Evolutionary conservation across 768 basidiomycete genomes (phyloP), one percentile per base, ranked within the genome.

Genomic region (Pulveroboletus sp.): DNA sequence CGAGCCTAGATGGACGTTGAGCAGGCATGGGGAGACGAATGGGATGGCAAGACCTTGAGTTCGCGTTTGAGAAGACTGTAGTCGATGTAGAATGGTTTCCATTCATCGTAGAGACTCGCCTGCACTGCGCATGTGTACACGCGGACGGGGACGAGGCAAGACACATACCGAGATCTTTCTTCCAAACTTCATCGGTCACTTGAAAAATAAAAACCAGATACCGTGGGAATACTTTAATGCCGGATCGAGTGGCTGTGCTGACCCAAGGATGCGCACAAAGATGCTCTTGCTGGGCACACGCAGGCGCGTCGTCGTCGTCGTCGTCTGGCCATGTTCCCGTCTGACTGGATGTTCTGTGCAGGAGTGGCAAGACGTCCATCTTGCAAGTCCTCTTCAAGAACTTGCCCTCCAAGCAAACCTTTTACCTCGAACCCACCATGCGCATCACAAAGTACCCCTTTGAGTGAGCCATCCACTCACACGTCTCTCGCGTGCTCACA

Each of bases 151-250:
- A 43, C 12, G 6, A 32, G 20, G 6, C 8, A 17, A 27, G 16
- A 42, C 16, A 65, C 80, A 20, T 53, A 84, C 85, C 52, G 74
- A 81, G 50, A 90, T 90, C 68, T 87, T 89, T 45, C 78, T 76
- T 19, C 88, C 88, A 62, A 90, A 90, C 74, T 90, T 90, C 88
- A 90, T 90, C n/a, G n/a, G n/a, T n/a, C n/a, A n/a, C n/a, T n/a
- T n/a, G 27, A 50, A 9, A 21, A 34, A 41, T 29, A 35, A 9
- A 36, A 21, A 27, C 38, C 35, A 38, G 32, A 27, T 27, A 9
- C 21, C 55, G 55, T 56, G 55, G 55, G 55, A 56, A 50, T n/a
- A n/a, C n/a, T n/a, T n/a, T n/a, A n/a, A n/a, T n/a, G n/a, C n/a
- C n/a, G n/a, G n/a, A n/a, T n/a, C n/a, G n/a, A n/a, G 53, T 55